phyloP scores from a whole-genome alignment of 306 rosid genomes.

The Vigna unguiculata region DNA sequence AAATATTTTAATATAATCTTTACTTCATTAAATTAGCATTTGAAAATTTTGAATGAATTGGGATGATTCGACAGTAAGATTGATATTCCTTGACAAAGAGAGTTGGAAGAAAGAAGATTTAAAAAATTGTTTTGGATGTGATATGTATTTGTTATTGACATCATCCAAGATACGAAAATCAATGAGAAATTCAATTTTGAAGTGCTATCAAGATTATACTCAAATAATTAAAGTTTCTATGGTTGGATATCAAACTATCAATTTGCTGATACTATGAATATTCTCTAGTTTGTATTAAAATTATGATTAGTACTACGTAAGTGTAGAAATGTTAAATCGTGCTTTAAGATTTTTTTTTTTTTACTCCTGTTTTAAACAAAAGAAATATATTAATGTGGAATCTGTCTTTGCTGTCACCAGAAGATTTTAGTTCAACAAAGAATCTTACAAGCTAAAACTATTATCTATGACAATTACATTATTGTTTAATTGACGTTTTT shows the following conservation, averaged over 20 bases:
- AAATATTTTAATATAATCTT: background rate
- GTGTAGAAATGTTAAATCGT: background rate
- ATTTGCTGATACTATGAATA: constrained; percentile 22
- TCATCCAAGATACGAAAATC: constrained; percentile 34
- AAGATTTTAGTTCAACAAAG: background rate
- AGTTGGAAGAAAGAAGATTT: background rate
- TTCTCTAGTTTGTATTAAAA: constrained; percentile 14
- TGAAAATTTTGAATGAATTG: background rate
- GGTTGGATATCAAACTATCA: constrained; percentile 6
- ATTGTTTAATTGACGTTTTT: constrained; percentile 14
- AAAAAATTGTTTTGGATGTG: too few species aligned
- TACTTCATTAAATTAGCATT: background rate
- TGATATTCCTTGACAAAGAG: constrained; percentile 36
- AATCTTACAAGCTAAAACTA: constrained; percentile 21
- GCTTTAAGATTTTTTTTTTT: background rate
- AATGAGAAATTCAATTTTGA: background rate
- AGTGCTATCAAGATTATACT: background rate
- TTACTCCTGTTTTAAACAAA: background rate
- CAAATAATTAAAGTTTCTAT: background rate
- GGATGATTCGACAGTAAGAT: constrained; percentile 8
- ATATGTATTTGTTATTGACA: constrained; percentile 12
- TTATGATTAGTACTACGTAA: background rate
- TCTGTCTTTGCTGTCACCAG: background rate
- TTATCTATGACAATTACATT: background rate
- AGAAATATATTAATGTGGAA: background rate